phyloP scores from a whole-genome alignment of 1,284 basidiomycete species.

The Volvariella surrecta region DNA sequence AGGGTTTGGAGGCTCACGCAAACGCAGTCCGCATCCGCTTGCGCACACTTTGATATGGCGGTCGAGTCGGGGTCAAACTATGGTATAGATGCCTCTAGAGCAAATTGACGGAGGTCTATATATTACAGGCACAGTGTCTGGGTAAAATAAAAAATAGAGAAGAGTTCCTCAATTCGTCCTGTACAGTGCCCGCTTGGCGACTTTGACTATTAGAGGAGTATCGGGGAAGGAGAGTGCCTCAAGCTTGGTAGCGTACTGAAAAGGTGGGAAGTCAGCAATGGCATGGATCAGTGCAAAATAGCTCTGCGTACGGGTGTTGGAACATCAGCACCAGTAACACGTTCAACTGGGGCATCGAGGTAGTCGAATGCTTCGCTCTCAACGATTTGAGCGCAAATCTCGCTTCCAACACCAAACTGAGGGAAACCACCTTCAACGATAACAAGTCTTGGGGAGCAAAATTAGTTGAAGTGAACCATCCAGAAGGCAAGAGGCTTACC shows the following conservation, averaged over 20 bases:
- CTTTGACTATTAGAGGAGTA: slow-evolving; percentile 80
- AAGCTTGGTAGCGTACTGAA: slow-evolving; percentile 81
- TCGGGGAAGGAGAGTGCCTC: slow-evolving; percentile 91
- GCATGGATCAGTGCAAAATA: slow-evolving; percentile 16
- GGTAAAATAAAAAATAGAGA: slow-evolving; percentile 5
- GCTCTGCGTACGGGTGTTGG: slow-evolving; percentile 93
- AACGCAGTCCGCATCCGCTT: slow-evolving; percentile 76
- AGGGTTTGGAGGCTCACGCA: slow-evolving; percentile 93
- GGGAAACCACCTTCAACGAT: slow-evolving; percentile 99
- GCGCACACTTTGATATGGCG: background rate
- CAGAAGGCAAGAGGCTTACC: slow-evolving; percentile 32
- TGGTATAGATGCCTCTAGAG: too few species aligned
- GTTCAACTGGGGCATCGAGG: slow-evolving; percentile 96
- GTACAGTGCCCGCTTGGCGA: slow-evolving; percentile 88
- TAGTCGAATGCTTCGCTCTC: slow-evolving; percentile 97
- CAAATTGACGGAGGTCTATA: too few species aligned
- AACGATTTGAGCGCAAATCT: slow-evolving; percentile 94
- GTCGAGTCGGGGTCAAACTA: background rate
- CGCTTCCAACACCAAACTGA: slow-evolving; percentile 94
- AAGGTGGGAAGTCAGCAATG: slow-evolving; percentile 9
- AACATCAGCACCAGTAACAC: slow-evolving; percentile 95
- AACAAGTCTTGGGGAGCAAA: slow-evolving; percentile 50
- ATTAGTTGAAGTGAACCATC: background rate
- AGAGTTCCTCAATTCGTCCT: slow-evolving; percentile 55
- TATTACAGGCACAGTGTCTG: too few species aligned